A percentile compares a stretch with the other conserved stretches of the same genome.
These are phyloP conservation scores for Tilletia caries DNA, from an alignment of 1,284 basidiomycete genomes.

Conservation along the genomic window DNA sequence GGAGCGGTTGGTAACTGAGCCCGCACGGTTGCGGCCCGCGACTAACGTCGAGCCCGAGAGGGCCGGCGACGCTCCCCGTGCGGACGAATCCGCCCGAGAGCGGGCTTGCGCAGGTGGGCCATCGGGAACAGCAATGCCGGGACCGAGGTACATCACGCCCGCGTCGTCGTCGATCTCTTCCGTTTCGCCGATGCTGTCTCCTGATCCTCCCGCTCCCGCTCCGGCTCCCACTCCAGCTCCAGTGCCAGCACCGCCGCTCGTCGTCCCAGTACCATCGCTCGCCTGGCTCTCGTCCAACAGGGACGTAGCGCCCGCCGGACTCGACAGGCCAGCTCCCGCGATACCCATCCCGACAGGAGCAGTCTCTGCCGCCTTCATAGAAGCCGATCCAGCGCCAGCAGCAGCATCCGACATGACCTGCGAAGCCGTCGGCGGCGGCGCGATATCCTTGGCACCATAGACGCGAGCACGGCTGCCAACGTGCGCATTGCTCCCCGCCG, in stretches of 20 bases:
- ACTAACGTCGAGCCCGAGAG: conserved; percentile 9
- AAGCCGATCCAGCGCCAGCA: not conserved
- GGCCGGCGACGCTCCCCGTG: conserved; percentile 3
- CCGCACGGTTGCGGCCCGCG: not conserved
- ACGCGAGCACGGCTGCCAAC: conserved; percentile 37
- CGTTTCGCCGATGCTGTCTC: not conserved
- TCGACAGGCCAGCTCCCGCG: not conserved
- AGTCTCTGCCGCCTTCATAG: not conserved
- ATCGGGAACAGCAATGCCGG: conserved; percentile 42
- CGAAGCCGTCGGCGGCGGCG: conserved; percentile 21
- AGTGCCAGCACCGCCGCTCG: not conserved
- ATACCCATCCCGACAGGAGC: not conserved
- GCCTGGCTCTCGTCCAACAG: conserved; percentile 12
- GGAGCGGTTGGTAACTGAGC: conserved; percentile 5
- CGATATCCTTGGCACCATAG: conserved; percentile 31
- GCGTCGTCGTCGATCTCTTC: conserved; percentile 21
- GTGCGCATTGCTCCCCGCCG: conserved; percentile 23
- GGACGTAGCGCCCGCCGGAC: not conserved
- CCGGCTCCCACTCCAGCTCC: not conserved
- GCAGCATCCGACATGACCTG: conserved; percentile 10
- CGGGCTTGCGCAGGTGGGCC: conserved; percentile 27
- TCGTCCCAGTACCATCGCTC: conserved; percentile 8
- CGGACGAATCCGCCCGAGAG: conserved; percentile 5
- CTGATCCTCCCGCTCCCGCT: not conserved
- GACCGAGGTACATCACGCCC: conserved; percentile 43